Base-by-base conservation (phyloP, 1,139 yeast species). In the Taphrina pruni region DNA sequence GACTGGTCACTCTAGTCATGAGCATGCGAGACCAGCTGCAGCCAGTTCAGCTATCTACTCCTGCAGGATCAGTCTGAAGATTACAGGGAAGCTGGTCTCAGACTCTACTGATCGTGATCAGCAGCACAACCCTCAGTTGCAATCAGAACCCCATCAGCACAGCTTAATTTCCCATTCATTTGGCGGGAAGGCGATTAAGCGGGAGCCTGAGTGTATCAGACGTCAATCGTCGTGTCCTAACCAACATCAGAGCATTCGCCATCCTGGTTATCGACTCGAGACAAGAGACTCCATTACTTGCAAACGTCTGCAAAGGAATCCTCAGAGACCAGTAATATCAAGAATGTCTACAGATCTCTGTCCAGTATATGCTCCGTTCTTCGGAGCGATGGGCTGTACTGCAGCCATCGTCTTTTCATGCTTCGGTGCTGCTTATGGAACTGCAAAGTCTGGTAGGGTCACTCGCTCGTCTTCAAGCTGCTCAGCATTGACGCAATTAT, bases 361-460 rank as follows among this genome's bases (percentile, higher is more conserved):
- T 26, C 66, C 70, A 56, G 71, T 69, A 41, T 70, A 70, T 61
- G 72, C 72, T 38, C 97, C 97, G 79, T 92, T 92, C 84, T 90
- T 92, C 80, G 97, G 97, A 79, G 93, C 97, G 76, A 90, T 94
- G 80, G 99, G 99, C 78, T 95, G 99, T 85, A 97, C 99, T 72
- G 93, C 98, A 70, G 98, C 99, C 81, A 94, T 95, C 79, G 90
- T 94, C 78, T 92, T 94, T 86, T 94, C 99, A 80, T 65, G 76
- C 54, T 74, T 74, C 71, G 99, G 99, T 72, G 99, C 99, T 38
- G 97, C 98, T 72, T 88, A 92, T 74, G 99, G 99, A 69, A 94
- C 99, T 14, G 98, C 98, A 73, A 95, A 95, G 81, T 90, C 97
- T 58, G 99, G 99, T 64, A 64, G 12, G 67, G 32, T 26, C 32